These are phyloP conservation scores for Wickerhamiella siamensis DNA, from an alignment of 805 yeast species.

Conservation along the genomic window DNA sequence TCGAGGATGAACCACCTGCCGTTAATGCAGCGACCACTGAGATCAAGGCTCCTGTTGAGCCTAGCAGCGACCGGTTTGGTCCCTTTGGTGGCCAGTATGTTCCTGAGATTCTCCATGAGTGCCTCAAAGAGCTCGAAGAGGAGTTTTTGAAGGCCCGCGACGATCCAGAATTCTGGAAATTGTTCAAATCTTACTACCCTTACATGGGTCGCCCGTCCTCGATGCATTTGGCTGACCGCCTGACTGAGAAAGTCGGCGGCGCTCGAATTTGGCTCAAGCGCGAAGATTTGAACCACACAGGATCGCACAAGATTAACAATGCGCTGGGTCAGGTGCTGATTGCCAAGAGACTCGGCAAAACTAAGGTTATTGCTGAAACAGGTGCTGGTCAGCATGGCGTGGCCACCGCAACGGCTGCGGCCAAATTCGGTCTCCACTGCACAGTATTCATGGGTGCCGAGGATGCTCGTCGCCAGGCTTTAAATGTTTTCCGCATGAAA, in stretches of 20 bases:
- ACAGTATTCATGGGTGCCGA: conserved; percentile 98
- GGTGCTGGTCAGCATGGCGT: conserved; percentile 42
- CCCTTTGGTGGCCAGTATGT: conserved; percentile 98
- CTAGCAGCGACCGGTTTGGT: conserved; percentile 71
- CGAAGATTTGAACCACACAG: conserved; percentile 58
- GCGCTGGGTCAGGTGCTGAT: conserved; percentile 33
- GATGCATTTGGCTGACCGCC: conserved; percentile 78
- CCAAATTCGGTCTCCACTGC: conserved; percentile 71
- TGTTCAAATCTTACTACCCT: conserved; percentile 65
- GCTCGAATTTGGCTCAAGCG: conserved; percentile 95
- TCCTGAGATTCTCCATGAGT: conserved; percentile 88
- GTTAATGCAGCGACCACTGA: conserved; percentile 19
- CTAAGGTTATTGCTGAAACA: conserved; percentile 33
- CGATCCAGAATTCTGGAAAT: conserved; percentile 89
- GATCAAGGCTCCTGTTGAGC: conserved; percentile 29
- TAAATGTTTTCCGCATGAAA: conserved; percentile 94
- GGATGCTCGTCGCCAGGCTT: conserved; percentile 96
- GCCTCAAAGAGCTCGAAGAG: conserved; percentile 74
- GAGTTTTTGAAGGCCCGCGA: conserved; percentile 81
- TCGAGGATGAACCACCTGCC: conserved; percentile 6
- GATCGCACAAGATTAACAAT: conserved; percentile 35
- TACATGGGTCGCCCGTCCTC: conserved; percentile 96
- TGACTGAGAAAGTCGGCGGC: conserved; percentile 84
- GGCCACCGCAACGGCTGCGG: conserved; percentile 37
- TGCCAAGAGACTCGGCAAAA: conserved; percentile 34